A percentile compares a stretch with the other conserved stretches of the same genome.
phyloP scores from a whole-genome alignment of 176 grass and related monocot genomes.

The Zizania latifolia region DNA sequence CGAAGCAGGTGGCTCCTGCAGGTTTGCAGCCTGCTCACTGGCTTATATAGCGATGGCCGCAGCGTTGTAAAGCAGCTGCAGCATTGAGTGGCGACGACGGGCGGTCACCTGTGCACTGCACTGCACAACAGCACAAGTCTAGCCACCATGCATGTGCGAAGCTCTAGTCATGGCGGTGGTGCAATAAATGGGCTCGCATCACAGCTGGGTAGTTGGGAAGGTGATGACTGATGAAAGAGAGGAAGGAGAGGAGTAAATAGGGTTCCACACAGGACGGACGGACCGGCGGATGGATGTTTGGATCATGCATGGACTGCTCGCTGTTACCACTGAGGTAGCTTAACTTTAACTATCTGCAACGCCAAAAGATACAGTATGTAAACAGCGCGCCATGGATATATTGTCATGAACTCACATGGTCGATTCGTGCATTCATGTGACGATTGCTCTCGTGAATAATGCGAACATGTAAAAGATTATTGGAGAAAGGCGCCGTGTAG shows the following conservation, averaged over 20 bases:
- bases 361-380: neutral
- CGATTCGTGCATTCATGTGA: neutral
- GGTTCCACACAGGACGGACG: neutral
- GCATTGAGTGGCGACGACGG: slow-evolving; percentile 14
- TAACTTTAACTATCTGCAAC: no score
- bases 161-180: slow-evolving; percentile 24
- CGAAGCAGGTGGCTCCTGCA: neutral
- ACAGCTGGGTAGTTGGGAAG: slow-evolving; percentile 12
- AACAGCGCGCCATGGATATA: no score
- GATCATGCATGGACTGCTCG: neutral
- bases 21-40: neutral
- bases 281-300: neutral
- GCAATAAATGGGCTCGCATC: slow-evolving; percentile 21
- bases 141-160: slow-evolving; percentile 47
- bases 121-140: no score
- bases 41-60: slow-evolving; percentile 19
- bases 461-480: no score
- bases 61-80: neutral
- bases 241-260: slow-evolving; percentile 27
- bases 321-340: no score
- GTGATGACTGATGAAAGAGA: no score
- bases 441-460: neutral
- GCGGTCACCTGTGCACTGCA: slow-evolving; percentile 10
- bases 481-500: neutral
- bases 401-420: no score